Base-by-base conservation (phyloP, 768 basidiomycete species). In the Candolleomyces eurysporus region DNA sequence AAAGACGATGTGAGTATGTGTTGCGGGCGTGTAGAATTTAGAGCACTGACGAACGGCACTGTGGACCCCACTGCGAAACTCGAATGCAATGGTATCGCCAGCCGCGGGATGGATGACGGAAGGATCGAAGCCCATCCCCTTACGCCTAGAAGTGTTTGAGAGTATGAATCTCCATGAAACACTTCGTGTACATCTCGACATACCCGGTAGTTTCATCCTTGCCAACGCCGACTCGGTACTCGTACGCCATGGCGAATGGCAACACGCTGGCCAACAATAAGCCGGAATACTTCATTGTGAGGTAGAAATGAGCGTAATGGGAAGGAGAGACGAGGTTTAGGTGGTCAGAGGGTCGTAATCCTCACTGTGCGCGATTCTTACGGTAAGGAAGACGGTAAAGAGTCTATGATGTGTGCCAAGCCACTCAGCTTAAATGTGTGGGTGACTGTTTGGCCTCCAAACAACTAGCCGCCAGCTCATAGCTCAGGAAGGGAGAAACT, bases 201-300 rank as follows among this genome's bases (percentile, higher is more conserved):
- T 19, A 78, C 77, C 78, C 78, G 17, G 76, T 79, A 17, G 69
- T 73, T 64, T 78, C 77, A 63, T 78, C 76, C 58, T 78, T 78
- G 4, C 78, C 76, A 36, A 78, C 77, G 32, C 73, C 75, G 48
- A 78, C 75, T 11, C 72, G 70, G 48, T 67, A 77, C 61, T 73
- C 71, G 26, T 68, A 62, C 7, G 69, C 75, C 19, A 72, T 64
- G 30, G 67, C 72, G 48, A 71, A 57, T 40, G 69, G 71, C 58
- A 73, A 40, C 17, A 70, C 45, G 52, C 70, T 63, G 51, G 59
- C 60, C 43, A 63, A 31, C 30, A 64, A n/a, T 14, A 49, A 19
- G 19, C 36, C 36, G n/a, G 40, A 30, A n/a, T 48, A 45, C 48
- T 56, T 64, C 60, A 61, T 61, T 36, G 17, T 43, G 39, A 16